phyloP scores from a whole-genome alignment of 768 basidiomycete genomes.

The Heimioporus sp. region DNA sequence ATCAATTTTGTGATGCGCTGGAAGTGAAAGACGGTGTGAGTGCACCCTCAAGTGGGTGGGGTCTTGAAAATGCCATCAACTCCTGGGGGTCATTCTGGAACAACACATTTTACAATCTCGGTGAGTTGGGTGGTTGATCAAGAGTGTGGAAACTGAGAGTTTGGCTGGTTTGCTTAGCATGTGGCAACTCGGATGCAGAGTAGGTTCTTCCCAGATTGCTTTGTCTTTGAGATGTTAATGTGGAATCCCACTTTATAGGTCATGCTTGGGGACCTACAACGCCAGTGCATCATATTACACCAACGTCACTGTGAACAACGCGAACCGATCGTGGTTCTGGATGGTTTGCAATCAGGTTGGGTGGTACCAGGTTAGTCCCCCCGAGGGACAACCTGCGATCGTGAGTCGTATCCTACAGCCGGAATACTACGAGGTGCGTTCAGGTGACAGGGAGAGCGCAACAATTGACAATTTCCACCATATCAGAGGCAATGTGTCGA shows the following conservation, averaged over 20 bases:
- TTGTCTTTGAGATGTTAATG: conserved; percentile 24
- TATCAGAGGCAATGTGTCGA: conserved; percentile 66
- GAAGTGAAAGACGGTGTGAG: conserved; percentile 36
- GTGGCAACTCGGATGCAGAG: conserved; percentile 46
- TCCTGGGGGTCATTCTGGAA: conserved; percentile 65
- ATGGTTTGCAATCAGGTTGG: conserved; percentile 75
- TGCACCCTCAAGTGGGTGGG: conserved; percentile 55
- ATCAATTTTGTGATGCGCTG: conserved; percentile 39
- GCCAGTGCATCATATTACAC: conserved; percentile 37
- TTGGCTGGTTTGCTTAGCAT: conserved; percentile 39
- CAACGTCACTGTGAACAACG: conserved; percentile 53
- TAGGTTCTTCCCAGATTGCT: conserved; percentile 33
- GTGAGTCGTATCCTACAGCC: conserved; percentile 34
- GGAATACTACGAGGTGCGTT: conserved; percentile 25
- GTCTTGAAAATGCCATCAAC: conserved; percentile 54
- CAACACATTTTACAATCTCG: conserved; percentile 40
- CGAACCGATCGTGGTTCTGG: conserved; percentile 67
- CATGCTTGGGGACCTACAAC: conserved; percentile 44
- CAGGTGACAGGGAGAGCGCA: too few species aligned
- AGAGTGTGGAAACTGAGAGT: background rate
- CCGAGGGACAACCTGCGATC: conserved; percentile 33
- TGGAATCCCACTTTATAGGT: conserved; percentile 15
- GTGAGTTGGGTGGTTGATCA: conserved; percentile 35
- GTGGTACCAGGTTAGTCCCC: conserved; percentile 41
- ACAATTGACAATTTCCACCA: background rate